A percentile compares a stretch with the other conserved stretches of the same genome.
Conservation (phyloP, 495 filamentous ascomycete genomes). For the Entonaema liquescens region DNA sequence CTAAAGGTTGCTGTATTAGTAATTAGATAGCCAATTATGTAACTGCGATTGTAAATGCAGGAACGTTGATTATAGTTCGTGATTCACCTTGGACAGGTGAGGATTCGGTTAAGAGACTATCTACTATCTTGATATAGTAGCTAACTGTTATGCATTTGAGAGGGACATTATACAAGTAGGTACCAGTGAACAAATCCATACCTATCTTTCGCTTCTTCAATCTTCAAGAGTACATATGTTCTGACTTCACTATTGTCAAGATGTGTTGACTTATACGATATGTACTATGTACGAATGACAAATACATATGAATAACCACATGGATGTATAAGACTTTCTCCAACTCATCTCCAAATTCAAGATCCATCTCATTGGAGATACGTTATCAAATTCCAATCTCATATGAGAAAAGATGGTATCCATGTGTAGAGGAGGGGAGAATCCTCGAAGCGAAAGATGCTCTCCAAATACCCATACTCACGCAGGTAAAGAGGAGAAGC, state of each 20-base stretch:
- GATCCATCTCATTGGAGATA: background rate
- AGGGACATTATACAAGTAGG: background rate
- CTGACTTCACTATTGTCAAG: background rate
- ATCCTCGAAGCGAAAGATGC: background rate
- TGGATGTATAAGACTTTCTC: background rate
- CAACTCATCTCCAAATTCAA: background rate
- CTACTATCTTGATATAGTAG: background rate
- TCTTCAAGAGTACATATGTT: background rate
- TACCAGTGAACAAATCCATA: background rate
- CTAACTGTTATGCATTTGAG: background rate
- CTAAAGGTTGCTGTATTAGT: constrained; percentile 17
- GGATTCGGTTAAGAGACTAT: background rate
- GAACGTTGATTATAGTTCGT: background rate
- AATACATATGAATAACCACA: background rate
- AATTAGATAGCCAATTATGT: constrained; percentile 30
- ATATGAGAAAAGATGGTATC: background rate
- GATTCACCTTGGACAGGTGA: background rate
- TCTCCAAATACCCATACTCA: background rate
- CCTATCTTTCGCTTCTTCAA: background rate
- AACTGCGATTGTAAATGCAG: constrained; percentile 28
- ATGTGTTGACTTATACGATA: background rate
- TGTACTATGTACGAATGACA: background rate
- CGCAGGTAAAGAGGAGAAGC: background rate
- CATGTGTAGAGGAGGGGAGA: background rate
- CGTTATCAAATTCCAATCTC: background rate